Evolutionary conservation across 2,329 filamentous ascomycete species (phyloP), one percentile per base, ranked within the genome.

Genomic region (Exophiala viscosa): DNA sequence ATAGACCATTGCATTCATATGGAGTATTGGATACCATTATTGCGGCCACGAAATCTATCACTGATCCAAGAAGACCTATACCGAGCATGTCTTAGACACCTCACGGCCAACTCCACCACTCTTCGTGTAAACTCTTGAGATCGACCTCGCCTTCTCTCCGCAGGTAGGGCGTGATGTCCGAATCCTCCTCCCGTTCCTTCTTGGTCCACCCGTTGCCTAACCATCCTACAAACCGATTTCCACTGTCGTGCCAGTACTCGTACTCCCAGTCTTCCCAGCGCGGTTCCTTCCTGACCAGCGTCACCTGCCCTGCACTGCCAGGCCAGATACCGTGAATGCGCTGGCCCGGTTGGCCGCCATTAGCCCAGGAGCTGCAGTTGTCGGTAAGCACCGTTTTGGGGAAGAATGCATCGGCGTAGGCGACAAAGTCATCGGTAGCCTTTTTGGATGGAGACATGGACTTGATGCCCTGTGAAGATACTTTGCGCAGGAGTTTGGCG

Each of bases 401-500:
- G 60, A 82, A 82, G 64, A 81, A 83, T 0, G 76, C 74, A 57
- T 82, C 76, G 20, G 72, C 74, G 66, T 84, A 85, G 47, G 78
- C 76, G 9, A 81, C 68, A 57, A 85, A 86, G 60, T 87, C 84
- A 36, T 87, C 83, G 0, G 85, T 71, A 0, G 86, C 86, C 28
- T 73, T 70, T 42, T 75, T 74, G 0, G 76, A 78, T 0, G 85
- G 84, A 1, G 67, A 66, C 5, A 88, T 77, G 0, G 81, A 76
- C 61, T 77, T 80, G 68, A 89, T 86, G 2, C 84, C 83, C 65
- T 90, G 84, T 3, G 77, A 74, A 0, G 77, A 77, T 0, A 82
- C 74, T 62, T 90, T 90, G 42, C 86, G 82, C 0, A 90, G 71
- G 1, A 88, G 70, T 60, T 85, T 84, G 13, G 85, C 82, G 50